Evolutionary conservation across 169 alveolate species (phyloP).

Genomic region (Amoebophrya sp.): DNA sequence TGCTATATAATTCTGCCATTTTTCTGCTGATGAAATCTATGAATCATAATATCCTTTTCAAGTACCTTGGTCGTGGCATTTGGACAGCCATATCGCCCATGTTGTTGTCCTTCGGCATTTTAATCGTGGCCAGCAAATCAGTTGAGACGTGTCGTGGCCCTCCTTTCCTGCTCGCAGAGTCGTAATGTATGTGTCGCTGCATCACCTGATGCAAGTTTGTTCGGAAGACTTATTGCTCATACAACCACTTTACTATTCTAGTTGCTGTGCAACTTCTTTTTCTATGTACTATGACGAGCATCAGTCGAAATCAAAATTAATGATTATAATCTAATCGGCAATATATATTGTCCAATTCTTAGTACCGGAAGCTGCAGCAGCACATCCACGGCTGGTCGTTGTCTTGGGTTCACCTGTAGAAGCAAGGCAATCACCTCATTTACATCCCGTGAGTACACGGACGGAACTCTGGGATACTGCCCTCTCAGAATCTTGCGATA

Average conservation of each 20-base stretch:
- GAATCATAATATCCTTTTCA: not conserved
- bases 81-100: not conserved
- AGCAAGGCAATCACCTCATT: slow-evolving; percentile 34
- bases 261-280: no score
- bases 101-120: not conserved
- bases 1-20: no score
- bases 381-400: not conserved
- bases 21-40: no score
- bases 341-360: no score
- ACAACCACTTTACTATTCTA: no score
- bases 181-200: not conserved
- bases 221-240: no score
- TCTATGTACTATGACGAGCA: no score
- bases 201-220: no score
- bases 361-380: not conserved
- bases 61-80: not conserved
- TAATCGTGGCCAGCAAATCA: not conserved
- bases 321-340: no score
- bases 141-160: not conserved
- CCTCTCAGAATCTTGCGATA: slow-evolving; percentile 48
- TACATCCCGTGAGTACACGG: slow-evolving; percentile 54
- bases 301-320: no score
- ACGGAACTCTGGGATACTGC: slow-evolving; percentile 58
- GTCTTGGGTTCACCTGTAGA: not conserved
- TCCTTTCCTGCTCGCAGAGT: not conserved